Conservation (phyloP, 371 early-diverging fungal genomes). For the Homolaphlyctis polyrhiza region DNA sequence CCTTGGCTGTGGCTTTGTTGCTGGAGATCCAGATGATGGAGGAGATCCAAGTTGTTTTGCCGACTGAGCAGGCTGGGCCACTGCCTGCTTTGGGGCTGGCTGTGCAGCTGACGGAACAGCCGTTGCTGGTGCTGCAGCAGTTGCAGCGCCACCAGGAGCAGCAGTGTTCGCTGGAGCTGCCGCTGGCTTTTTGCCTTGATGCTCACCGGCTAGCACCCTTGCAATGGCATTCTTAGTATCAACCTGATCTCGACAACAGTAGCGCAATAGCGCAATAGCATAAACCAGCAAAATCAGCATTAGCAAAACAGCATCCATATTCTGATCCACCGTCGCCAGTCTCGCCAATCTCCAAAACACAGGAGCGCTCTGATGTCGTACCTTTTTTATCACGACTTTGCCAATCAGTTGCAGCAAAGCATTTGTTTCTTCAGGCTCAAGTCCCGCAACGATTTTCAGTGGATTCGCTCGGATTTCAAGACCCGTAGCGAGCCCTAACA, state of each 20-base stretch:
- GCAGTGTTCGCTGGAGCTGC: not conserved
- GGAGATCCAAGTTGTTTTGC: not conserved
- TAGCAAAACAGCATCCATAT: not conserved
- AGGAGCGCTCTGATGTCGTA: not conserved
- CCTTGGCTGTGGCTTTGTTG: no score
- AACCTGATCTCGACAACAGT: no score
- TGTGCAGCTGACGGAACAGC: not conserved
- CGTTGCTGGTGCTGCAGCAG: not conserved
- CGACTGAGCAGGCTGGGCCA: not conserved
- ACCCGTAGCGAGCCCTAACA: conserved; percentile 33
- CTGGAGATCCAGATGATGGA: not conserved
- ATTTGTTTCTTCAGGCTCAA: conserved; percentile 53
- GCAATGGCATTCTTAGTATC: conserved; percentile 34
- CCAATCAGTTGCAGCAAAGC: conserved; percentile 43
- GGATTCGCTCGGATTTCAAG: conserved; percentile 39
- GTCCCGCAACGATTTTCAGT: conserved; percentile 48
- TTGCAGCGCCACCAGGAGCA: not conserved
- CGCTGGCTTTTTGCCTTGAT: conserved; percentile 12
- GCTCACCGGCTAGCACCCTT: conserved; percentile 39
- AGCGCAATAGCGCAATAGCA: not conserved
- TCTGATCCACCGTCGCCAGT: not conserved
- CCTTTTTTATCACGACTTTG: conserved; percentile 39
- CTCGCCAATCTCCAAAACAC: not conserved
- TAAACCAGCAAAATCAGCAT: not conserved
- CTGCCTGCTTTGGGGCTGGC: not conserved